phyloP scores from a whole-genome alignment of 306 rosid species.

The Cicer pinnatifidum region DNA sequence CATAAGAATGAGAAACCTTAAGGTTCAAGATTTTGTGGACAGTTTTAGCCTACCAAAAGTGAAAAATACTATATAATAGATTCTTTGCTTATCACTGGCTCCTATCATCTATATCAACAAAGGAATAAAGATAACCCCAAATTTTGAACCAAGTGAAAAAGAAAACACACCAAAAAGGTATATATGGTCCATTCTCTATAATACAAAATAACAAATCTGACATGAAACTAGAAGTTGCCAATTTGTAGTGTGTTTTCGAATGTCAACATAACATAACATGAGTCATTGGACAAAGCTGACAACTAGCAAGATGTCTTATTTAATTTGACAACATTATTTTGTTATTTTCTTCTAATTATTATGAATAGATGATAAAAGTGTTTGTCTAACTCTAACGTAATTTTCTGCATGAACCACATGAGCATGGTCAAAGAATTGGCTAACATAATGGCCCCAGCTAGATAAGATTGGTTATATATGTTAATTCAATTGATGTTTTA shows the following conservation, averaged over 20 bases:
- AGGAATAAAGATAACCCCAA: neutral
- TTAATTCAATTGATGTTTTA: slow-evolving; percentile 13
- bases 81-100: slow-evolving; percentile 3
- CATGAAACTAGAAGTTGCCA: neutral
- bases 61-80: slow-evolving; percentile 3
- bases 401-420: slow-evolving; percentile 16
- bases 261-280: slow-evolving; percentile 12
- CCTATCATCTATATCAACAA: neutral
- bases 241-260: neutral
- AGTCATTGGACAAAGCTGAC: slow-evolving; percentile 20
- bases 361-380: neutral
- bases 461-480: slow-evolving; percentile 13
- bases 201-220: neutral
- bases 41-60: slow-evolving; percentile 24
- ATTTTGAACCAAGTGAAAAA: too few species aligned
- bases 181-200: neutral
- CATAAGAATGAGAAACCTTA: slow-evolving; percentile 11
- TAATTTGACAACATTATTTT: neutral
- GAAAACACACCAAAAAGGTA: too few species aligned
- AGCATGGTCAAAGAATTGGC: slow-evolving; percentile 25
- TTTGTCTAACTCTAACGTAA: neutral
- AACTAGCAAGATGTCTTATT: slow-evolving; percentile 19
- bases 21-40: slow-evolving; percentile 24
- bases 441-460: slow-evolving; percentile 25
- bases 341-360: neutral